phyloP scores from a whole-genome alignment of 257 asterid genomes.

The Verbascum thapsus region DNA sequence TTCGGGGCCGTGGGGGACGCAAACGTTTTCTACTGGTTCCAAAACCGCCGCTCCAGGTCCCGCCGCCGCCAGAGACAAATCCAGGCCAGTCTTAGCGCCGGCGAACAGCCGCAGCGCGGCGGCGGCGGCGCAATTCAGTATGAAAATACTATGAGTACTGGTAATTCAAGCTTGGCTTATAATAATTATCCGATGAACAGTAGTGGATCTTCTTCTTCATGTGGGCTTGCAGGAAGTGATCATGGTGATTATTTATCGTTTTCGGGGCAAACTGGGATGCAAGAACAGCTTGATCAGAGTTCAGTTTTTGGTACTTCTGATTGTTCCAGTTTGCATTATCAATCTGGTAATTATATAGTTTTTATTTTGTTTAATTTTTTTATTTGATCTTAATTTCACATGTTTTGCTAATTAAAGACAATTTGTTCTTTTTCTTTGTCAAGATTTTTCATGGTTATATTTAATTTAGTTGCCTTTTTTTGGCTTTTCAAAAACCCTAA shows the following conservation, averaged over 20 bases:
- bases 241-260: constrained; percentile 24
- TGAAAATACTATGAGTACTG: constrained; percentile 16
- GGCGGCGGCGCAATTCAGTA: constrained; percentile 29
- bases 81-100: constrained; percentile 42
- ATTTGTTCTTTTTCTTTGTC: too few relatives aligned
- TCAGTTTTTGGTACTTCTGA: constrained; percentile 30
- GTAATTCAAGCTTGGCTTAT: neutral
- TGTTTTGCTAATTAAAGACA: constrained; percentile 5
- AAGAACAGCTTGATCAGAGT: constrained; percentile 33
- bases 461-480: neutral
- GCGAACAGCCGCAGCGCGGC: constrained; percentile 19
- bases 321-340: constrained; percentile 38
- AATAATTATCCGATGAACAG: constrained; percentile 16
- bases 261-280: constrained; percentile 32
- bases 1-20: constrained; percentile 85
- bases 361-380: too few relatives aligned
- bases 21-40: constrained; percentile 89
- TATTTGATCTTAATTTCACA: neutral
- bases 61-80: constrained; percentile 75
- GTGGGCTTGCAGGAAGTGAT: constrained; percentile 29
- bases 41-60: constrained; percentile 75
- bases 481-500: constrained; percentile 18
- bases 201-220: constrained; percentile 17
- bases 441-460: neutral
- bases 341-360: constrained; percentile 36